Percentiles rank a stretch among this genome's conserved stretches.
Evolutionary conservation across 1,139 yeast genomes (phyloP).

Genomic region (Geotrichum reessii): DNA sequence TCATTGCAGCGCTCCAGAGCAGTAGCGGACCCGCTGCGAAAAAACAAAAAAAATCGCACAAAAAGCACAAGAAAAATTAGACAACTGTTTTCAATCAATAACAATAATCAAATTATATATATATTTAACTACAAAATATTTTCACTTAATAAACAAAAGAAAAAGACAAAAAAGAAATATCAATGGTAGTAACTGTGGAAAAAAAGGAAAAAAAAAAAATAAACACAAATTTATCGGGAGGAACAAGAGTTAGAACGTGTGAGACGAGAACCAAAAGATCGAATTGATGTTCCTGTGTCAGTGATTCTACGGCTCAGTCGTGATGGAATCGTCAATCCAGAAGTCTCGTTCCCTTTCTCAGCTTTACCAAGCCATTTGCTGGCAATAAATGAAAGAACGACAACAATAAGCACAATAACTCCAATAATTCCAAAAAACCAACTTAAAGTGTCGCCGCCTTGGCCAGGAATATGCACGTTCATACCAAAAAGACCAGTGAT

Average conservation of each 20-base stretch:
- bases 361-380: slow-evolving; percentile 24
- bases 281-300: neutral
- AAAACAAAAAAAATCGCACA: slow-evolving; percentile 6
- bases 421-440: slow-evolving; percentile 72
- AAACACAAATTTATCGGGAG: neutral
- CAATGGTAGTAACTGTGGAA: neutral
- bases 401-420: slow-evolving; percentile 25
- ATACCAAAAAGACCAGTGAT: slow-evolving; percentile 93
- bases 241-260: neutral
- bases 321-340: neutral
- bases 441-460: slow-evolving; percentile 39
- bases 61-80: slow-evolving; percentile 13
- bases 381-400: slow-evolving; percentile 24
- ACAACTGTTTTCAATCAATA: neutral
- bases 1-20: slow-evolving; percentile 11
- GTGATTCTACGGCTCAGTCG: slow-evolving; percentile 1
- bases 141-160: neutral
- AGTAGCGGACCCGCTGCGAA: neutral
- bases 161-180: neutral
- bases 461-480: slow-evolving; percentile 89
- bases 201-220: neutral
- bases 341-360: slow-evolving; percentile 1
- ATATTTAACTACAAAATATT: too few relatives aligned
- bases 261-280: slow-evolving; percentile 1
- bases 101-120: neutral